These are phyloP conservation scores for Moesziomyces antarcticus DNA, from an alignment of 1,284 basidiomycete species.

Conservation along the genomic window DNA sequence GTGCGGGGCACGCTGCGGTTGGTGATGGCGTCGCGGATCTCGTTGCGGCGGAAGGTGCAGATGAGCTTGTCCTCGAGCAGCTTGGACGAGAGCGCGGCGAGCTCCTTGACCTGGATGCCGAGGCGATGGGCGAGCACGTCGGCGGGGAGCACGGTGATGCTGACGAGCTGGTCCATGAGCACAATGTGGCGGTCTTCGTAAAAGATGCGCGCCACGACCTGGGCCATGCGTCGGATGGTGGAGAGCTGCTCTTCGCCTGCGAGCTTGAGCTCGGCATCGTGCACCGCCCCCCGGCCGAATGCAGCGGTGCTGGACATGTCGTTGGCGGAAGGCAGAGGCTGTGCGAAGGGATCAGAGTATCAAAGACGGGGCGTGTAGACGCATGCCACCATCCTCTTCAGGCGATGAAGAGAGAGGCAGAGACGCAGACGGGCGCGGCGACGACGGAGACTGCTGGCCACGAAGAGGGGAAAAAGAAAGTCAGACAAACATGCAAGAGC, in stretches of 20 bases:
- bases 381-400: too few species aligned
- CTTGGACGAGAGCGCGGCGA: constrained; percentile 89
- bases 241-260: constrained; percentile 59
- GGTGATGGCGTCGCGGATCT: constrained; percentile 47
- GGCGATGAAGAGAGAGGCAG: neutral
- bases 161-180: constrained; percentile 89
- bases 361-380: too few species aligned
- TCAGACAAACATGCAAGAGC: constrained; percentile 10
- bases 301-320: constrained; percentile 31
- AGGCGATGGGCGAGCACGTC: constrained; percentile 89
- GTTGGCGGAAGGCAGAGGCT: neutral
- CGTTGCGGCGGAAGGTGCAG: constrained; percentile 68
- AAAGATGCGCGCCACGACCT: constrained; percentile 90
- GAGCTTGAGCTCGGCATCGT: constrained; percentile 40
- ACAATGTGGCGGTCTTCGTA: constrained; percentile 93
- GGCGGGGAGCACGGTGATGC: constrained; percentile 88
- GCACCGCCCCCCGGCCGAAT: constrained; percentile 33
- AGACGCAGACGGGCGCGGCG: too few species aligned
- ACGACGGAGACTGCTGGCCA: too few species aligned
- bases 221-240: constrained; percentile 74
- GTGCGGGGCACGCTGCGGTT: constrained; percentile 45
- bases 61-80: constrained; percentile 83
- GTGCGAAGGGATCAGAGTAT: neutral
- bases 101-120: constrained; percentile 89
- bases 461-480: constrained; percentile 8